Percentiles rank a stretch among this genome's conserved stretches.
Evolutionary conservation across 129 eudicot genomes (phyloP).

Genomic region (Kitagawia praeruptora): DNA sequence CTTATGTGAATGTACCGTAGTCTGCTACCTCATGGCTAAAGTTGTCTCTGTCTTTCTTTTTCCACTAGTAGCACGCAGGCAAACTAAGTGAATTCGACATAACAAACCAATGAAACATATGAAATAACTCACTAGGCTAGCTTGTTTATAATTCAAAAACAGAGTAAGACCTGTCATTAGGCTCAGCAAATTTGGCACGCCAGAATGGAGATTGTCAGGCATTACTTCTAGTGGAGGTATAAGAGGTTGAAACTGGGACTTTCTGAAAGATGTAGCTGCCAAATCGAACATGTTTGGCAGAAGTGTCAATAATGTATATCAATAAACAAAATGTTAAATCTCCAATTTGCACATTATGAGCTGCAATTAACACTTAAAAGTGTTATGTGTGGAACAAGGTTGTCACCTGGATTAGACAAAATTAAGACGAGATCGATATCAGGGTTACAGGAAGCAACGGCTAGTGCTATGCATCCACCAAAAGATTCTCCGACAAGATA

Average conservation of each 20-base stretch:
- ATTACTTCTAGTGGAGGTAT: constrained; percentile 32
- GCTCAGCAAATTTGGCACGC: constrained; percentile 33
- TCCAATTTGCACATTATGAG: no score
- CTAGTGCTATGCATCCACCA: constrained; percentile 80
- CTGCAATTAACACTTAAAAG: not conserved
- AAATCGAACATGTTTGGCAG: constrained; percentile 3
- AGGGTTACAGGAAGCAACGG: constrained; percentile 72
- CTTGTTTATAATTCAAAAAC: not conserved
- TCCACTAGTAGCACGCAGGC: not conserved
- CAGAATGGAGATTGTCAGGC: constrained; percentile 39
- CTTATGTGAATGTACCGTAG: not conserved
- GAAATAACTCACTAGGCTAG: not conserved
- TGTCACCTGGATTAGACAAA: constrained; percentile 70
- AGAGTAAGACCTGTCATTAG: constrained; percentile 40
- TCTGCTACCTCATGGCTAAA: not conserved
- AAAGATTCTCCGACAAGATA: constrained; percentile 77
- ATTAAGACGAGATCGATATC: constrained; percentile 53
- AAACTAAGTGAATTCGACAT: not conserved
- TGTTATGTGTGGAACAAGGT: not conserved
- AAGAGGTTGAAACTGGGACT: constrained; percentile 41
- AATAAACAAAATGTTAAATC: constrained; percentile 4
- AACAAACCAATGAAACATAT: not conserved
- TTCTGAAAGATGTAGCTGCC: constrained; percentile 65
- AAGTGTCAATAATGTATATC: not conserved
- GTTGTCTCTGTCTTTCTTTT: not conserved